These are phyloP conservation scores for Fonsecaea erecta DNA, from an alignment of 2,329 filamentous ascomycete genomes.

Conservation along the genomic window DNA sequence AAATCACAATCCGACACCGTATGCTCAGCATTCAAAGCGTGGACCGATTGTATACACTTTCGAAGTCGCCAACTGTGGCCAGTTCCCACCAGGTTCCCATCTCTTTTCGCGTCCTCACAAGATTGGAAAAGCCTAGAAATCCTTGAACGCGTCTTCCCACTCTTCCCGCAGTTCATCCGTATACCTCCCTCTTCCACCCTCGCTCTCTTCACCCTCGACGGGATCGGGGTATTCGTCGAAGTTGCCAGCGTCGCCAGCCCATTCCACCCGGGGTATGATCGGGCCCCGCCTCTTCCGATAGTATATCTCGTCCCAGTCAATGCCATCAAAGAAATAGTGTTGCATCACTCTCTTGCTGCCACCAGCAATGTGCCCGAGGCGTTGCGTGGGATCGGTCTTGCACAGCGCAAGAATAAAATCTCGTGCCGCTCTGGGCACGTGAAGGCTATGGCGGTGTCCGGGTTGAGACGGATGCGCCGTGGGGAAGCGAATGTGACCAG, in stretches of 20 bases:
- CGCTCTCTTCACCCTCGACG: conserved; percentile 57
- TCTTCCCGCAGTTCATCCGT: conserved; percentile 64
- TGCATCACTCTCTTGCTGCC: conserved; percentile 63
- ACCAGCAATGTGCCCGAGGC: conserved; percentile 66
- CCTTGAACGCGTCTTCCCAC: conserved; percentile 64
- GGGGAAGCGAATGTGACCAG: conserved; percentile 66
- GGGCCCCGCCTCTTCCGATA: conserved; percentile 64
- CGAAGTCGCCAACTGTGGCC: background rate
- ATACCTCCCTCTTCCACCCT: conserved; percentile 51
- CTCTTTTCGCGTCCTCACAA: background rate
- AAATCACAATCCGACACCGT: conserved; percentile 5
- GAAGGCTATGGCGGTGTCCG: conserved; percentile 34
- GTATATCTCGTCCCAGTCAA: conserved; percentile 68
- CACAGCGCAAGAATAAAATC: conserved; percentile 66
- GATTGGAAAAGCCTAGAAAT: conserved; percentile 53
- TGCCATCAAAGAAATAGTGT: conserved; percentile 65
- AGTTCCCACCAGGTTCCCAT: background rate
- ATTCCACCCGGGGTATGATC: conserved; percentile 64
- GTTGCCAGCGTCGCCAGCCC: conserved; percentile 65
- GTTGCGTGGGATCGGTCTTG: conserved; percentile 66
- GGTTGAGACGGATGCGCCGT: conserved; percentile 57
- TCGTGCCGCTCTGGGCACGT: conserved; percentile 53
- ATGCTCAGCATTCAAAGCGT: conserved; percentile 4
- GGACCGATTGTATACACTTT: background rate
- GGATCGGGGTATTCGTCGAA: conserved; percentile 68